Percentiles rank a stretch among this genome's conserved stretches.
Evolutionary conservation across 805 yeast species (phyloP).

Genomic region (Ogataea polymorpha): DNA sequence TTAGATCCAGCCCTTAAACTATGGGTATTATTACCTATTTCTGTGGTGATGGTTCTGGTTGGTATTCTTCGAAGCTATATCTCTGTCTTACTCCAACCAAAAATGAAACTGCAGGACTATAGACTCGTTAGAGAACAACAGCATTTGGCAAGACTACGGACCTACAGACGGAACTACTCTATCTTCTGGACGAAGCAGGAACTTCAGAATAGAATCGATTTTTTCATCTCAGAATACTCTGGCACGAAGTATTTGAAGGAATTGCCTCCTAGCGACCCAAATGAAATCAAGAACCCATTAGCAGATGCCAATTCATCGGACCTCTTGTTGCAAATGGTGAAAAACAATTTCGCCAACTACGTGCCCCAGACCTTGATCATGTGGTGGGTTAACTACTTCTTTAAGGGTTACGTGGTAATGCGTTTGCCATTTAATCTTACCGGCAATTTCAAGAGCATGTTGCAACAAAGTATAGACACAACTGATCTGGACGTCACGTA

Average conservation of each 20-base stretch:
- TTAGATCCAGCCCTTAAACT: slow-evolving; percentile 79
- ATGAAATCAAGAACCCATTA: slow-evolving; percentile 54
- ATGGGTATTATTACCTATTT: slow-evolving; percentile 91
- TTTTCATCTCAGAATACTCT: slow-evolving; percentile 39
- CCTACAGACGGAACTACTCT: slow-evolving; percentile 52
- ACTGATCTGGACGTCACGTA: slow-evolving; percentile 84
- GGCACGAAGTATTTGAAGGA: slow-evolving; percentile 54
- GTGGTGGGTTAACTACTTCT: slow-evolving; percentile 95
- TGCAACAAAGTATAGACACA: slow-evolving; percentile 84
- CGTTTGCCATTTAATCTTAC: slow-evolving; percentile 91
- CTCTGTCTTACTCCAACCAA: slow-evolving; percentile 56
- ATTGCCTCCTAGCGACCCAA: slow-evolving; percentile 34
- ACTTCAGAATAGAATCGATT: slow-evolving; percentile 55
- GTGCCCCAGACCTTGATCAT: slow-evolving; percentile 90
- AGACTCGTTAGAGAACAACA: slow-evolving; percentile 60
- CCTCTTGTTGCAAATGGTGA: slow-evolving; percentile 70
- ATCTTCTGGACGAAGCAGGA: slow-evolving; percentile 44
- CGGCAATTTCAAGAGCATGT: slow-evolving; percentile 83
- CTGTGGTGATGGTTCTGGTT: slow-evolving; percentile 83
- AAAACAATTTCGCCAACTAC: slow-evolving; percentile 76
- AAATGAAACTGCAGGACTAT: slow-evolving; percentile 50
- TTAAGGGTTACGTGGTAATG: slow-evolving; percentile 86
- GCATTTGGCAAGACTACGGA: slow-evolving; percentile 55
- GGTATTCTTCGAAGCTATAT: slow-evolving; percentile 75
- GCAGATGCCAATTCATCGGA: slow-evolving; percentile 71